Percentiles rank a stretch among this genome's conserved stretches.
Conservation (phyloP, 2,329 filamentous ascomycete species). For the Myriosclerotinia duriaeana region DNA sequence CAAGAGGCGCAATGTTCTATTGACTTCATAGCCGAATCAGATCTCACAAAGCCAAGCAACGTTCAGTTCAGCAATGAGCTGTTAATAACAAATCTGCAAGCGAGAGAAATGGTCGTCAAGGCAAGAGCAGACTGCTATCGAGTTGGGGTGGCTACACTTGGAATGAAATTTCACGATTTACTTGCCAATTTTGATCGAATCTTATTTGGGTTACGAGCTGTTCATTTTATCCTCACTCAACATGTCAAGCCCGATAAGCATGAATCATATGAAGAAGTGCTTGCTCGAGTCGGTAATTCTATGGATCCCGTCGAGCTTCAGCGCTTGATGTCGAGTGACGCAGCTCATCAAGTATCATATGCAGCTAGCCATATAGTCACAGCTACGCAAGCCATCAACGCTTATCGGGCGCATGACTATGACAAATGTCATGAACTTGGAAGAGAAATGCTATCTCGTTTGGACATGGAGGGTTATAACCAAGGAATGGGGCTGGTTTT, state of each 20-base stretch:
- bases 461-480: constrained; percentile 5
- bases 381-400: neutral
- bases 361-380: neutral
- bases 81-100: neutral
- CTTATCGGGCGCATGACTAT: neutral
- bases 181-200: neutral
- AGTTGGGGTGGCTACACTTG: neutral
- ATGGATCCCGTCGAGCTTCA: neutral
- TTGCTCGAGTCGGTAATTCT: neutral
- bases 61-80: neutral
- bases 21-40: neutral
- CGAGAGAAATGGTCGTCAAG: neutral
- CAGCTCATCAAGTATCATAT: neutral
- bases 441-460: neutral
- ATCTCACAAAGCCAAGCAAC: neutral
- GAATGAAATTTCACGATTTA: neutral
- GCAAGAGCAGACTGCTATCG: neutral
- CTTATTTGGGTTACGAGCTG: neutral
- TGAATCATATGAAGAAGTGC: neutral
- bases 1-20: constrained; percentile 10
- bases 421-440: neutral
- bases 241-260: neutral
- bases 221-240: neutral
- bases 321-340: neutral
- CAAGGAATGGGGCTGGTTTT: constrained; percentile 10